phyloP scores from a whole-genome alignment of 805 yeast genomes.

The Kuraishia cidri region DNA sequence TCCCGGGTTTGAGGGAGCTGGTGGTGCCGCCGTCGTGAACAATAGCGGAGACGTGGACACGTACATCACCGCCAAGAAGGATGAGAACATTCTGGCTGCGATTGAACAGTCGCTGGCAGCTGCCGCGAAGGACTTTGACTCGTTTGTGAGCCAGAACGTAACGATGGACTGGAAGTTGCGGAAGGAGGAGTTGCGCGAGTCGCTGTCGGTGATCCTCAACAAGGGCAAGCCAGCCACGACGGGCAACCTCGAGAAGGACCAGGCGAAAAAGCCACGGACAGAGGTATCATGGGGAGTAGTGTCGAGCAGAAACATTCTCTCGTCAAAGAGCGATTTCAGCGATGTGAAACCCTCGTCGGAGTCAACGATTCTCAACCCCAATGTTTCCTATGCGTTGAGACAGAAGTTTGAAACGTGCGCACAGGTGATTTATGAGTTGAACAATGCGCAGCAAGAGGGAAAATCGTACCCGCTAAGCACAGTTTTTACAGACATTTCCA shows the following conservation, averaged over 20 bases:
- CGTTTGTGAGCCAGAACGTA: constrained; percentile 61
- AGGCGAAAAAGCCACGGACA: not conserved
- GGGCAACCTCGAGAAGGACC: not conserved
- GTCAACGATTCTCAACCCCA: constrained; percentile 15
- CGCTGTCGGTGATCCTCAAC: constrained; percentile 49
- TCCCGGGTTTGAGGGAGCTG: constrained; percentile 1
- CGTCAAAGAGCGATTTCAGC: constrained; percentile 16
- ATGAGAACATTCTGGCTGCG: constrained; percentile 72
- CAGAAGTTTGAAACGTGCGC: constrained; percentile 71
- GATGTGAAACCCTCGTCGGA: constrained; percentile 15
- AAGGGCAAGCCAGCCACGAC: constrained; percentile 6
- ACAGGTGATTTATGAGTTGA: constrained; percentile 57
- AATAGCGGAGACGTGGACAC: constrained; percentile 40
- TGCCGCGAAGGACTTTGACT: constrained; percentile 80
- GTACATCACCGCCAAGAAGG: constrained; percentile 62
- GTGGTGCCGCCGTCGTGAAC: not conserved
- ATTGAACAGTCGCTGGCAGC: constrained; percentile 70
- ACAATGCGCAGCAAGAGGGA: constrained; percentile 52
- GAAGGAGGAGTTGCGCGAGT: constrained; percentile 63
- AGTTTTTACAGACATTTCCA: constrained; percentile 53
- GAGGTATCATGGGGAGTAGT: not conserved
- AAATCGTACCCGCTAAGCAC: constrained; percentile 47
- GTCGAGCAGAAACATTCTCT: constrained; percentile 12
- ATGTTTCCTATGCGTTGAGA: constrained; percentile 27
- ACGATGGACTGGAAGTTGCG: constrained; percentile 79